These are phyloP conservation scores for Salvia miltiorrhiza DNA, from an alignment of 257 asterid species.

Conservation along the genomic window DNA sequence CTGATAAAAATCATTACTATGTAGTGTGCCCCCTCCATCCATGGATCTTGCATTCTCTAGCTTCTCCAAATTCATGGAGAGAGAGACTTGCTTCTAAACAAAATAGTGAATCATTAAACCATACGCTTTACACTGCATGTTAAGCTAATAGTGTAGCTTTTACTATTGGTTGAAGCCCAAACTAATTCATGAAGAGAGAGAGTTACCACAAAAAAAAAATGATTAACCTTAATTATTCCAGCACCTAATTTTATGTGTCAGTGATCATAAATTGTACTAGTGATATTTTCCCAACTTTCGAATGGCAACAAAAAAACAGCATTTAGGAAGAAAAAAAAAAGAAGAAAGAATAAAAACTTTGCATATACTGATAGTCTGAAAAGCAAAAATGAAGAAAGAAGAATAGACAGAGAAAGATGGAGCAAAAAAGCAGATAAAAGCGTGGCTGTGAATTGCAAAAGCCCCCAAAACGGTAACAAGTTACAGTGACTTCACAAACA, in stretches of 20 bases:
- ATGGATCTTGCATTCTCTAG: not conserved
- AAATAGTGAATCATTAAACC: not conserved
- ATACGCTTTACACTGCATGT: too few species aligned
- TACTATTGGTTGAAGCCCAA: too few species aligned
- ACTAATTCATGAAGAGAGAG: too few species aligned
- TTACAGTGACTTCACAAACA: conserved; percentile 29
- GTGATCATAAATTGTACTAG: not conserved
- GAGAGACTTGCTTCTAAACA: conserved; percentile 12
- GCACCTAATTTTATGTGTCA: not conserved
- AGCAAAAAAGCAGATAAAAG: conserved; percentile 29
- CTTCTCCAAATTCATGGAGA: not conserved
- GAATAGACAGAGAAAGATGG: conserved; percentile 16
- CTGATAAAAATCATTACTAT: conserved; percentile 22
- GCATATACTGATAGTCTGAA: conserved; percentile 22
- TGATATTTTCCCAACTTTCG: not conserved
- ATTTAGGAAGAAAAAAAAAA: not conserved
- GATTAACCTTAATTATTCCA: not conserved
- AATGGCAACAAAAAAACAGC: not conserved
- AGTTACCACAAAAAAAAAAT: not conserved
- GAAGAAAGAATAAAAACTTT: not conserved
- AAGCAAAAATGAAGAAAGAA: conserved; percentile 14
- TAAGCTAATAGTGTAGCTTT: too few species aligned
- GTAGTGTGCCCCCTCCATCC: conserved; percentile 21
- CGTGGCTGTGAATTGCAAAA: conserved; percentile 32
- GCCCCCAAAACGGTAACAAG: conserved; percentile 21